A percentile compares a stretch with the other conserved stretches of the same genome.
phyloP scores from a whole-genome alignment of 192 early-diverging fungal genomes.

The Chytriomyces hyalinus region DNA sequence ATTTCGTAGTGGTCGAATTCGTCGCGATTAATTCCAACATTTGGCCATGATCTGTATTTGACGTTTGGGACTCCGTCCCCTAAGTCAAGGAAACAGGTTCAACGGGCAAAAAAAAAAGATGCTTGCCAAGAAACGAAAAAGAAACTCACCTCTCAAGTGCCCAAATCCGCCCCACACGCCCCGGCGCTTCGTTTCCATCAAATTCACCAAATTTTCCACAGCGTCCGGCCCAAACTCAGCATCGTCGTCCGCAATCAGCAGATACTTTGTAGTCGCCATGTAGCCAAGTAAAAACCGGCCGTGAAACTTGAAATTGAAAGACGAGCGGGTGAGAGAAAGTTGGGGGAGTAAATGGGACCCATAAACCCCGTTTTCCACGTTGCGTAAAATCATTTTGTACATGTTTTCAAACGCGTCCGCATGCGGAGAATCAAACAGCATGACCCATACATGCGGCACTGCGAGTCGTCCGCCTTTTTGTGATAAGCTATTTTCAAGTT shows the following conservation, averaged over 20 bases:
- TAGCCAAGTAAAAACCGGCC: not conserved
- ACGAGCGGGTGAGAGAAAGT: not conserved
- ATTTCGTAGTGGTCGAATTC: conserved; percentile 26
- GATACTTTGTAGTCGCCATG: not conserved
- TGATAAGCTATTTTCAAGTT: not conserved
- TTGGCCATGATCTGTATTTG: conserved; percentile 13
- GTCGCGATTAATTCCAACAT: not conserved
- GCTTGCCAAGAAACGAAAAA: not conserved
- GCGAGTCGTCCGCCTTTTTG: not conserved
- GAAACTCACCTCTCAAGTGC: not conserved
- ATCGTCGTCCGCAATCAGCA: not conserved
- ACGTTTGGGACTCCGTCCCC: conserved; percentile 9
- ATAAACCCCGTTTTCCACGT: not conserved
- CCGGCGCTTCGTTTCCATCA: not conserved
- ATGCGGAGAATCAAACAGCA: conserved; percentile 3
- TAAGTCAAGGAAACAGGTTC: not conserved
- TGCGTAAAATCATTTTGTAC: not conserved
- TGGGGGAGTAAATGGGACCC: not conserved
- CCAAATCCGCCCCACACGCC: conserved; percentile 23
- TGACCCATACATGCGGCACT: conserved; percentile 24
- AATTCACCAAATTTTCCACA: not conserved
- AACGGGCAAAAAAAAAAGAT: not conserved
- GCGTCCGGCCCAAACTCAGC: conserved; percentile 13
- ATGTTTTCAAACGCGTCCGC: not conserved
- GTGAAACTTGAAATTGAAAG: conserved; percentile 1